phyloP scores from a whole-genome alignment of 305 asterid species.

The Coffea humblotiana region DNA sequence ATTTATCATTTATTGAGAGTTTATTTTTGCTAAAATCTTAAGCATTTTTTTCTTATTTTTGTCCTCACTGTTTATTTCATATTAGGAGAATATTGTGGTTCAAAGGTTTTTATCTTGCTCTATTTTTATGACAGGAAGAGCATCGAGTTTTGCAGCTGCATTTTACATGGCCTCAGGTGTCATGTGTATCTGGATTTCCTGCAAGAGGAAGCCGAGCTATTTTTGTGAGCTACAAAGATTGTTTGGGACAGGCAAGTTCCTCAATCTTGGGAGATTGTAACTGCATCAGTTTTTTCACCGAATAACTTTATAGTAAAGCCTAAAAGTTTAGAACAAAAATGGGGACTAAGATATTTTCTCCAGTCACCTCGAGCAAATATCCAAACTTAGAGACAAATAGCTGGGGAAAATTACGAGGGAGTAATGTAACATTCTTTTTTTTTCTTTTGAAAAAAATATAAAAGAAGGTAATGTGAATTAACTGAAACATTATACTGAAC shows the following conservation, averaged over 20 bases:
- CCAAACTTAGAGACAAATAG: neutral
- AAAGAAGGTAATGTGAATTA: too few relatives aligned
- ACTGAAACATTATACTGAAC: neutral
- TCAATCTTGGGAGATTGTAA: neutral
- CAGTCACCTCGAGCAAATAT: too few relatives aligned
- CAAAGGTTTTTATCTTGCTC: neutral
- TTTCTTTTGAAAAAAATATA: too few relatives aligned
- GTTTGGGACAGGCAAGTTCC: constrained; percentile 64
- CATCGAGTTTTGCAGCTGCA: constrained; percentile 65
- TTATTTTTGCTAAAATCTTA: neutral
- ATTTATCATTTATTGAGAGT: neutral
- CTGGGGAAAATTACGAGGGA: neutral
- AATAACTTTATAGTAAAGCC: neutral
- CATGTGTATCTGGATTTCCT: constrained; percentile 72
- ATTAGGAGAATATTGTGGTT: neutral
- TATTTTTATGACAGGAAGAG: constrained; percentile 63
- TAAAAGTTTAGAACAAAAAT: neutral
- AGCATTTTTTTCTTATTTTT: neutral
- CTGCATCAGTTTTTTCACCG: neutral
- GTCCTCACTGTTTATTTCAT: constrained; percentile 3
- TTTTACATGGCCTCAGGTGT: constrained; percentile 87
- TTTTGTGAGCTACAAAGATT: constrained; percentile 67
- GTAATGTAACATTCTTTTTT: neutral
- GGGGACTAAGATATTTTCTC: neutral
- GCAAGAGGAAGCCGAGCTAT: constrained; percentile 70